Conservation (phyloP, 768 basidiomycete species). For the Plicaturopsis crispa region DNA sequence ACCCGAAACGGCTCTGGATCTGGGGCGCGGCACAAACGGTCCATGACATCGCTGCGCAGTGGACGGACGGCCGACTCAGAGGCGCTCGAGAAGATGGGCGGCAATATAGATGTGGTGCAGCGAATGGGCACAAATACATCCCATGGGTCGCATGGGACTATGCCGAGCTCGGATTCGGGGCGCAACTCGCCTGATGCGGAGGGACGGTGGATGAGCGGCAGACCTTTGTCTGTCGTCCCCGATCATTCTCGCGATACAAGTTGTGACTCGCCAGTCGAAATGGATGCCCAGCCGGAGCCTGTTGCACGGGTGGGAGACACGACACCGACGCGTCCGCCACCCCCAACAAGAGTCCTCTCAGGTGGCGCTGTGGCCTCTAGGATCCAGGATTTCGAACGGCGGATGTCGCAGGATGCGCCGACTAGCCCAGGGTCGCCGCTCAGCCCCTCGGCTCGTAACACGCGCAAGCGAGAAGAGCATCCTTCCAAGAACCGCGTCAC, state of each 20-base stretch:
- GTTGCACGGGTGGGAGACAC: conserved; percentile 5
- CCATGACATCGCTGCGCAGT: conserved; percentile 44
- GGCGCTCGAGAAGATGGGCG: conserved; percentile 57
- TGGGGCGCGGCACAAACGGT: conserved; percentile 16
- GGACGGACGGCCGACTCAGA: conserved; percentile 62
- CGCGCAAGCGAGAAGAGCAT: conserved; percentile 33
- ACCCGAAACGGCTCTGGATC: too few species aligned
- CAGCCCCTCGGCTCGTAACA: conserved; percentile 27
- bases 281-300: conserved; percentile 8
- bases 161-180: conserved; percentile 6
- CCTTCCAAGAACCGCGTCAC: conserved; percentile 28
- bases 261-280: conserved; percentile 28
- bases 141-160: conserved; percentile 10
- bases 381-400: conserved; percentile 51
- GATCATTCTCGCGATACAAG: conserved; percentile 8
- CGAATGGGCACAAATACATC: conserved; percentile 24
- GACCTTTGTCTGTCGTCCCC: conserved; percentile 2
- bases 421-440: conserved; percentile 11
- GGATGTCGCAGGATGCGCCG: conserved; percentile 39
- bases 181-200: conserved; percentile 9
- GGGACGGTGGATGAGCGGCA: conserved; percentile 7
- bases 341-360: conserved; percentile 4
- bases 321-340: conserved; percentile 2
- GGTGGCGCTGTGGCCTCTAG: conserved; percentile 36
- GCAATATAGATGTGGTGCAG: conserved; percentile 65